These are phyloP conservation scores for Yamadazyma jaroonii DNA, from an alignment of 1,139 yeast genomes.

Conservation along the genomic window DNA sequence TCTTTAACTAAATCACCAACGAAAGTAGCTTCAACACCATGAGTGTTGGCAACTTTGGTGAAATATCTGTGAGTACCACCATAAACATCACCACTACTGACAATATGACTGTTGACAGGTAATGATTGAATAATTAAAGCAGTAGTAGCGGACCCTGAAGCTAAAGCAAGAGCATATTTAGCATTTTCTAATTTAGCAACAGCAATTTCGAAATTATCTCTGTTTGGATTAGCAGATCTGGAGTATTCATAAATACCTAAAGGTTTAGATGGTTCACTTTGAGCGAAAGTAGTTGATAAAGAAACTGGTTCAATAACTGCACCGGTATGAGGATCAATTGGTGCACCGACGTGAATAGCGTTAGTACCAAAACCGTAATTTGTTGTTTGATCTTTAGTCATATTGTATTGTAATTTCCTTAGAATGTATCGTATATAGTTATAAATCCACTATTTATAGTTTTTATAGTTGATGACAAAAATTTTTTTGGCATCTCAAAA, in stretches of 20 bases:
- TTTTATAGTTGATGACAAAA: not conserved
- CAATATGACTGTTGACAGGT: constrained; percentile 70
- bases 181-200: constrained; percentile 81
- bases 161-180: constrained; percentile 73
- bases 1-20: constrained; percentile 64
- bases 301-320: constrained; percentile 88
- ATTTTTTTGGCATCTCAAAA: constrained; percentile 2
- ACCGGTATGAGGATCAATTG: constrained; percentile 72
- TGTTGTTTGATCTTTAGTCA: constrained; percentile 16
- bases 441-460: not conserved
- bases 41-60: constrained; percentile 80
- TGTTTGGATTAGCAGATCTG: constrained; percentile 85
- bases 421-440: not conserved
- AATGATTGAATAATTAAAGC: constrained; percentile 74
- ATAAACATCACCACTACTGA: constrained; percentile 85
- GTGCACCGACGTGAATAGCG: constrained; percentile 85
- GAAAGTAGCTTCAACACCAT: constrained; percentile 71
- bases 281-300: constrained; percentile 83
- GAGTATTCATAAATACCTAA: constrained; percentile 83
- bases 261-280: constrained; percentile 72
- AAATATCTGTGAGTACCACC: constrained; percentile 94
- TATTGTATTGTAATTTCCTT: constrained; percentile 1
- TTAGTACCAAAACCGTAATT: constrained; percentile 64
- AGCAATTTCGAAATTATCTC: constrained; percentile 77
- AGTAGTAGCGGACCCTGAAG: constrained; percentile 87